Percentiles rank a stretch among this genome's conserved stretches.
Evolutionary conservation across 1,139 yeast species (phyloP).

Genomic region (Diutina neorugosa): DNA sequence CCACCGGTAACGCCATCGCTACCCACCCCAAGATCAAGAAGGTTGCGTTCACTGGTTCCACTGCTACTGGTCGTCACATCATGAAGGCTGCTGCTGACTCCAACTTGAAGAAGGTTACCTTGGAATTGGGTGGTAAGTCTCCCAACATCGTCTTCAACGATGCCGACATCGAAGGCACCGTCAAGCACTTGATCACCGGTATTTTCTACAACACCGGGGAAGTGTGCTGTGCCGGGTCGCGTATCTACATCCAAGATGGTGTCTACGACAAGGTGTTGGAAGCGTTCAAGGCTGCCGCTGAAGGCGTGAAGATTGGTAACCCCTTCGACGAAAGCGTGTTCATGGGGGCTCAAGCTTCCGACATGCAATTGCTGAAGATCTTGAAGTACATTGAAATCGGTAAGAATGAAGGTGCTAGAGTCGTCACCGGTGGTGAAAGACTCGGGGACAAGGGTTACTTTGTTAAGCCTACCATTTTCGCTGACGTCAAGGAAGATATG

Average conservation of each 20-base stretch:
- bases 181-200: conserved; percentile 46
- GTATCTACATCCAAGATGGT: conserved; percentile 66
- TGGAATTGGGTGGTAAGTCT: conserved; percentile 82
- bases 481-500: conserved; percentile 56
- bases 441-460: conserved; percentile 59
- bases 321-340: conserved; percentile 61
- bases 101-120: conserved; percentile 58
- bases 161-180: conserved; percentile 54
- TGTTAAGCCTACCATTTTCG: conserved; percentile 68
- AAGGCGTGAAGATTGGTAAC: conserved; percentile 36
- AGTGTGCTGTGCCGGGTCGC: conserved; percentile 82
- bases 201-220: conserved; percentile 80
- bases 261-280: conserved; percentile 56
- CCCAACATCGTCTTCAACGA: conserved; percentile 72
- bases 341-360: conserved; percentile 84
- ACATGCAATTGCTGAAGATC: conserved; percentile 64
- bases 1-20: conserved; percentile 65
- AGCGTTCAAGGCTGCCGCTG: conserved; percentile 48
- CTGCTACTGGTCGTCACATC: conserved; percentile 67
- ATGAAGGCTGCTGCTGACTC: conserved; percentile 61
- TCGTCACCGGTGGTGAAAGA: conserved; percentile 72
- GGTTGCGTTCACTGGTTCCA: conserved; percentile 80
- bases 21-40: conserved; percentile 59
- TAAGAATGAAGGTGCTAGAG: conserved; percentile 60
- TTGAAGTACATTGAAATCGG: conserved; percentile 63